Percentiles rank a stretch among this genome's conserved stretches.
Evolutionary conservation across 2,329 filamentous ascomycete genomes (phyloP).

Genomic region (Botryotinia narcissicola): DNA sequence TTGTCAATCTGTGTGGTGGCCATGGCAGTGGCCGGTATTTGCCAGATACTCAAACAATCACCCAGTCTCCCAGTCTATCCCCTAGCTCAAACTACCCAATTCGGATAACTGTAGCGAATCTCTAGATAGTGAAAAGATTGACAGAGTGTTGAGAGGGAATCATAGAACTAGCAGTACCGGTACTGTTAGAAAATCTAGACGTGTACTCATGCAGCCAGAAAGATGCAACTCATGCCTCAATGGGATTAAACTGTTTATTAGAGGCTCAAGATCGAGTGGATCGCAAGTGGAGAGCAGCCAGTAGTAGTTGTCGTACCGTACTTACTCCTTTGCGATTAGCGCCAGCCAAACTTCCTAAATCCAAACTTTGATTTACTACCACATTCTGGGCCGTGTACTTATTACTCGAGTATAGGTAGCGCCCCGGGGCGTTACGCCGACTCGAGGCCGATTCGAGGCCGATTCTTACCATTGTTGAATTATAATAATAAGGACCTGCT

Average conservation of each 20-base stretch:
- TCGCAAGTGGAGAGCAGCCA: neutral
- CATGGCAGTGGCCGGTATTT: neutral
- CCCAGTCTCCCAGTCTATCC: neutral
- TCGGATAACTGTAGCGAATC: neutral
- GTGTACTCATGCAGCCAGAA: neutral
- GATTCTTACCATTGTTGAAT: neutral
- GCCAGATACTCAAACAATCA: neutral
- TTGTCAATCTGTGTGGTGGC: neutral
- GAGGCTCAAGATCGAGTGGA: neutral
- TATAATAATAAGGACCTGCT: neutral
- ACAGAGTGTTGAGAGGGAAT: neutral
- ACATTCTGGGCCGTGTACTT: neutral
- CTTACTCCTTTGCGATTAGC: slow-evolving; percentile 8
- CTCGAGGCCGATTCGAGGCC: neutral
- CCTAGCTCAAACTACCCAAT: neutral
- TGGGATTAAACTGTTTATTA: neutral
- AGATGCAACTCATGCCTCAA: neutral
- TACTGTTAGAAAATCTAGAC: neutral
- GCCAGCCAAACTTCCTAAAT: neutral
- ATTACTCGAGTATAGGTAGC: neutral
- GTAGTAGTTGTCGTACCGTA: neutral
- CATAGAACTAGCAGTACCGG: neutral
- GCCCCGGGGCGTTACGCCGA: neutral
- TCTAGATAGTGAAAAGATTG: neutral
- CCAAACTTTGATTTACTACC: neutral